Evolutionary conservation across 2,329 filamentous ascomycete species (phyloP).

Genomic region (Aureobasidium mangrovei): DNA sequence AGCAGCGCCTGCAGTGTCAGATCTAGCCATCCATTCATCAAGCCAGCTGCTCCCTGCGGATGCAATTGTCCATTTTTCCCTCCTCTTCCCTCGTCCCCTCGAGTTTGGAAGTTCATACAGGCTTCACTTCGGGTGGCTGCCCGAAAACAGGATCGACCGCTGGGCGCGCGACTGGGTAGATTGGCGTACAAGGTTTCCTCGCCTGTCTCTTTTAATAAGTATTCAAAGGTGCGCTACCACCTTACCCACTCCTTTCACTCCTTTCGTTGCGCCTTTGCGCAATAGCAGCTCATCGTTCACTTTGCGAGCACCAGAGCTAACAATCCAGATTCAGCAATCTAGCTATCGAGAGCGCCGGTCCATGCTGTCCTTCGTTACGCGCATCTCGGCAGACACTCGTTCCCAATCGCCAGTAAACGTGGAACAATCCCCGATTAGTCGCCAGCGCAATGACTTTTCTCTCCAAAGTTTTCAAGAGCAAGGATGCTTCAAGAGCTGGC

Average conservation of each 20-base stretch:
- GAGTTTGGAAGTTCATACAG: constrained; percentile 1
- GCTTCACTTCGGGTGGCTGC: constrained; percentile 7
- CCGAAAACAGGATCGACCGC: constrained; percentile 12
- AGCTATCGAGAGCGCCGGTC: too few species aligned
- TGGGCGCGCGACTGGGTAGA: background rate
- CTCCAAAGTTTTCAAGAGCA: constrained; percentile 60
- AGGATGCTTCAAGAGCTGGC: constrained; percentile 58
- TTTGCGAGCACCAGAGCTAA: too few species aligned
- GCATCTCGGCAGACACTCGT: too few species aligned
- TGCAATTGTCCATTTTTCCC: background rate
- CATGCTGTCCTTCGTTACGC: too few species aligned
- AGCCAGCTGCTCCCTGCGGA: background rate
- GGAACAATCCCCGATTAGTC: background rate
- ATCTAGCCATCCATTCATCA: background rate
- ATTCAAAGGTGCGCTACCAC: background rate
- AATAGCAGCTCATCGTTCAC: too few species aligned
- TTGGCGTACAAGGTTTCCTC: background rate
- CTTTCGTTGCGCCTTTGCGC: background rate
- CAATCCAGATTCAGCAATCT: too few species aligned
- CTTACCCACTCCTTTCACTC: background rate
- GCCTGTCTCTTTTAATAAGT: background rate
- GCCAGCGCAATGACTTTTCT: constrained; percentile 46
- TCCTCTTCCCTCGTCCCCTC: background rate
- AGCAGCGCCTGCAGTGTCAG: background rate
- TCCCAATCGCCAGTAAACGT: too few species aligned